Conservation (phyloP, 1,139 yeast genomes). For the Magnusiomyces tetraspermus region DNA sequence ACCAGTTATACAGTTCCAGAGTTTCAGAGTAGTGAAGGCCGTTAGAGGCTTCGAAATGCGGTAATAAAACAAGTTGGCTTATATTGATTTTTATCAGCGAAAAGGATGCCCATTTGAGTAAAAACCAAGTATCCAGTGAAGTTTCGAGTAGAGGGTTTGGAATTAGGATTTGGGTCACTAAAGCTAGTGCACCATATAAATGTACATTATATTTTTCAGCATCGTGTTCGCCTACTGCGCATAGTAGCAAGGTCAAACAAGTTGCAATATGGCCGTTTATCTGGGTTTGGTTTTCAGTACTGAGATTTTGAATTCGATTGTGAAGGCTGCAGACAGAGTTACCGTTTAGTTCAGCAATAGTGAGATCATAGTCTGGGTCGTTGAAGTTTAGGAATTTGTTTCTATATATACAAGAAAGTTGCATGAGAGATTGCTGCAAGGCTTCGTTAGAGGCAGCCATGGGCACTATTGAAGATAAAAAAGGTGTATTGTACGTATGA, state of each 20-base stretch:
- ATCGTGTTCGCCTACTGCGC: conserved; percentile 14
- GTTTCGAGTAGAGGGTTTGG: conserved; percentile 7
- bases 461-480: conserved; percentile 13
- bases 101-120: conserved; percentile 16
- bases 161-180: conserved; percentile 14
- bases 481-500: conserved; percentile 16
- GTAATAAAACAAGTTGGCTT: conserved; percentile 8
- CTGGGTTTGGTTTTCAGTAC: background rate
- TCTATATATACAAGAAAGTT: conserved; percentile 13
- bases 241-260: conserved; percentile 11
- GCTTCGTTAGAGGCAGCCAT: conserved; percentile 14
- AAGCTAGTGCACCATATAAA: conserved; percentile 14
- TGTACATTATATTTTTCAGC: conserved; percentile 12
- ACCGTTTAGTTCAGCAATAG: conserved; percentile 9
- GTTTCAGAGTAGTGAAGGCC: conserved; percentile 11
- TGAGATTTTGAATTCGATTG: conserved; percentile 8
- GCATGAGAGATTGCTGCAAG: conserved; percentile 14
- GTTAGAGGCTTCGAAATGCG: conserved; percentile 8
- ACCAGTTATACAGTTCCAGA: conserved; percentile 12
- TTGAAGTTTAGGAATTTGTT: conserved; percentile 10
- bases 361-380: conserved; percentile 11
- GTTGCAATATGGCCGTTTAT: conserved; percentile 14
- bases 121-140: conserved; percentile 12
- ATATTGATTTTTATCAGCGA: conserved; percentile 11
- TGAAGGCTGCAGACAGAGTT: conserved; percentile 10